Conservation (phyloP, 2,329 filamentous ascomycete species). For the Colletotrichum salicis region DNA sequence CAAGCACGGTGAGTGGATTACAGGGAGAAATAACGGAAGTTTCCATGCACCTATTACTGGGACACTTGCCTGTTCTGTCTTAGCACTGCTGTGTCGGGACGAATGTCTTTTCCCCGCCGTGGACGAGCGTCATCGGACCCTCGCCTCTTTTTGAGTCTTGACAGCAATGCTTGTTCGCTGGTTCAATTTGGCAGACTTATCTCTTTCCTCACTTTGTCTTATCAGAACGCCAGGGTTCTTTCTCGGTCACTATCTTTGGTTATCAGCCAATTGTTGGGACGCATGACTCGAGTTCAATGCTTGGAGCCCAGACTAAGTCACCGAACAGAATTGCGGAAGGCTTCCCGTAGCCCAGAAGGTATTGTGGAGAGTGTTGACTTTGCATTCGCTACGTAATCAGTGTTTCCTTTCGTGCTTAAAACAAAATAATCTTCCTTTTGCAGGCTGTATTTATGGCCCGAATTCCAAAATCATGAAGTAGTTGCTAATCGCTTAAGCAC, state of each 20-base stretch:
- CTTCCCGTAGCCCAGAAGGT: neutral
- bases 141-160: neutral
- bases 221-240: neutral
- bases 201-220: neutral
- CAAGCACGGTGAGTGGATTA: slow-evolving; percentile 10
- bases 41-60: neutral
- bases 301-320: neutral
- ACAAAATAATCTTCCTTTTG: neutral
- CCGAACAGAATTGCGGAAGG: neutral
- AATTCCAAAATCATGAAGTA: neutral
- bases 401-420: neutral
- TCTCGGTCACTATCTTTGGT: neutral
- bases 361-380: neutral
- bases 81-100: neutral
- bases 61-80: slow-evolving; percentile 5
- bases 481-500: neutral
- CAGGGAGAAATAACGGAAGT: slow-evolving; percentile 15
- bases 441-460: neutral
- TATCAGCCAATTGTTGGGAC: neutral
- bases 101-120: neutral
- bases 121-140: neutral
- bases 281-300: neutral
- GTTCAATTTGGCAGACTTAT: neutral
- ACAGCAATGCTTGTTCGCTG: neutral
- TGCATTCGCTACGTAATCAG: neutral